Percentiles rank a stretch among this genome's conserved stretches.
Conservation (phyloP, 108 stramenopile species). For the Nannochloropsis gaditana region DNA sequence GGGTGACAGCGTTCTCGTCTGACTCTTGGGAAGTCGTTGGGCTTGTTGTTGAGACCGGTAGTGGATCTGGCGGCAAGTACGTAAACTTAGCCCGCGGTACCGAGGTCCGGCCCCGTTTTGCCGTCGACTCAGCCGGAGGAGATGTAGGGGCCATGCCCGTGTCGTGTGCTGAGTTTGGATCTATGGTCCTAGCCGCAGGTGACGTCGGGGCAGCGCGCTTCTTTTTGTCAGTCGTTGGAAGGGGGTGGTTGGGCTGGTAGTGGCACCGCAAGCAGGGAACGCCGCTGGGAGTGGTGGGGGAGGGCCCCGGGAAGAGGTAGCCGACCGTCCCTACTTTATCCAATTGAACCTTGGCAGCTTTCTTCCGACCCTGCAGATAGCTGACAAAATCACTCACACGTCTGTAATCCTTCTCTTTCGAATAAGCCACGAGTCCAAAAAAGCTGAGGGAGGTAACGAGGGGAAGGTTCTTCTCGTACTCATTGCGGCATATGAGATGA, state of each 20-base stretch:
- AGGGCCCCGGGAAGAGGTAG: neutral
- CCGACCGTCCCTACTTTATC: neutral
- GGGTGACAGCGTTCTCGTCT: too few species aligned
- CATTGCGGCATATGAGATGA: neutral
- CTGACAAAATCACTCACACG: neutral
- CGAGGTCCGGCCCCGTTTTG: neutral
- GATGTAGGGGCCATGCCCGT: too few species aligned
- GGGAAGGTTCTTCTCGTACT: conserved; percentile 15
- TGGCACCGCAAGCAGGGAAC: conserved; percentile 3
- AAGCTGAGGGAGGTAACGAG: conserved; percentile 4
- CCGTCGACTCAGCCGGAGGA: neutral
- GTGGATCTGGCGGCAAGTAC: neutral
- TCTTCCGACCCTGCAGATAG: conserved; percentile 6
- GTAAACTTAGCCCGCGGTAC: neutral
- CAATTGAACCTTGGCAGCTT: neutral
- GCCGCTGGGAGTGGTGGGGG: conserved; percentile 10
- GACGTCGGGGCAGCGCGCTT: neutral
- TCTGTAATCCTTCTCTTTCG: neutral
- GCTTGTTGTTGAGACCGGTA: too few species aligned
- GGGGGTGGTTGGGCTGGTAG: neutral
- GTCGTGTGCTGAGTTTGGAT: too few species aligned
- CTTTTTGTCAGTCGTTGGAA: neutral
- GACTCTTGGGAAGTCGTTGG: too few species aligned
- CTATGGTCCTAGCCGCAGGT: neutral
- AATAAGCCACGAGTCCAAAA: neutral